These are phyloP conservation scores for Aspergillus hancockii DNA, from an alignment of 495 filamentous ascomycete genomes.

Conservation along the genomic window DNA sequence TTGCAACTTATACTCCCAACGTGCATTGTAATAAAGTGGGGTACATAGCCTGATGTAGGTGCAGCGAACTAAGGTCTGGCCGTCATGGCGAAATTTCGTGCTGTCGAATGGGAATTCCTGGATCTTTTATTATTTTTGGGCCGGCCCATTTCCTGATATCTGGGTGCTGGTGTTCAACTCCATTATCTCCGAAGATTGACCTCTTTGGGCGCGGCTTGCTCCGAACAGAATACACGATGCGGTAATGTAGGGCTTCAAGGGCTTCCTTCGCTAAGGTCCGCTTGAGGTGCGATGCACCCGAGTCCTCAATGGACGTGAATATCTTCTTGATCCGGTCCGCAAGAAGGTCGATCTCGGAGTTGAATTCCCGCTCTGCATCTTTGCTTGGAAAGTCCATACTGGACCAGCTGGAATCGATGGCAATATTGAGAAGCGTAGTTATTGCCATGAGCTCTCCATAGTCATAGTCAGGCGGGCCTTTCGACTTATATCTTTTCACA, in stretches of 20 bases:
- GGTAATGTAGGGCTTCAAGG: conserved; percentile 69
- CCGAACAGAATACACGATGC: conserved; percentile 69
- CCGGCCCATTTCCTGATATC: conserved; percentile 8
- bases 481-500: conserved; percentile 36
- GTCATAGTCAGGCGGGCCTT: conserved; percentile 53
- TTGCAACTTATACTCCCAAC: neutral
- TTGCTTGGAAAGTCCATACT: conserved; percentile 29
- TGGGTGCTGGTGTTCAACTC: neutral
- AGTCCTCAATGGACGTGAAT: conserved; percentile 70
- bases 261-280: conserved; percentile 72
- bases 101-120: conserved; percentile 10
- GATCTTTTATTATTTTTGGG: conserved; percentile 16
- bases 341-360: conserved; percentile 68
- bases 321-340: conserved; percentile 62
- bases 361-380: conserved; percentile 56
- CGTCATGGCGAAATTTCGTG: conserved; percentile 7
- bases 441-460: conserved; percentile 66
- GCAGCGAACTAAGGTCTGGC: neutral
- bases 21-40: neutral
- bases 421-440: conserved; percentile 68
- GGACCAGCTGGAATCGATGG: conserved; percentile 63
- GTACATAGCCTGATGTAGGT: neutral
- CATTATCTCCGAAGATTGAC: conserved; percentile 50
- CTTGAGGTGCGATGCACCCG: conserved; percentile 68
- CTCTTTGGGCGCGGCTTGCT: conserved; percentile 62